phyloP scores from a whole-genome alignment of 768 basidiomycete species.

The Coprinellus micaceus region DNA sequence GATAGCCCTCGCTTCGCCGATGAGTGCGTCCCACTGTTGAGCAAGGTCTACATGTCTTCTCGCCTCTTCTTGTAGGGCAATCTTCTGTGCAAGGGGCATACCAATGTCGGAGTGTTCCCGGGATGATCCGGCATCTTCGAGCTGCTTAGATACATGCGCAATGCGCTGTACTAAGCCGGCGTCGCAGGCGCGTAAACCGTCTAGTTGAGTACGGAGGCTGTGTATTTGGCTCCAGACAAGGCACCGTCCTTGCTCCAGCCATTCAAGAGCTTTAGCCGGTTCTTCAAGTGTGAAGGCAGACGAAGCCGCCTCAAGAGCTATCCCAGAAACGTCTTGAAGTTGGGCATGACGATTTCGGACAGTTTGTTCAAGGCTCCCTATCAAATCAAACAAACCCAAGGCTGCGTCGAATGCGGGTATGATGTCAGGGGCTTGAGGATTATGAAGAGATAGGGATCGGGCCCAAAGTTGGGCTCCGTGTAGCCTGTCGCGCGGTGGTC shows the following conservation, averaged over 20 bases:
- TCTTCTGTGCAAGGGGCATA: neutral
- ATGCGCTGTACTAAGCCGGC: slow-evolving; percentile 18
- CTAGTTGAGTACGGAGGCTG: slow-evolving; percentile 18
- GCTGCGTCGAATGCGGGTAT: neutral
- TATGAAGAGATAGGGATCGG: neutral
- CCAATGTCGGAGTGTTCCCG: neutral
- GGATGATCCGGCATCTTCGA: neutral
- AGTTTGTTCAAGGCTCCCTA: slow-evolving; percentile 5
- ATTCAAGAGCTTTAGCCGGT: slow-evolving; percentile 12
- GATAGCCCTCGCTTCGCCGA: neutral
- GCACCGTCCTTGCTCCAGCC: slow-evolving; percentile 15
- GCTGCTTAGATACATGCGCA: neutral
- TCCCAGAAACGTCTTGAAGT: neutral
- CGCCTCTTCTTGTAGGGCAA: neutral
- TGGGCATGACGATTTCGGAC: neutral
- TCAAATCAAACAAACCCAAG: neutral
- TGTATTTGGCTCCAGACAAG: slow-evolving; percentile 20
- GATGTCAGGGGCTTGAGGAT: neutral
- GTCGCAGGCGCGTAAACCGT: slow-evolving; percentile 13
- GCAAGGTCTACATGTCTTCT: neutral
- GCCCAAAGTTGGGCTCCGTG: slow-evolving; percentile 11
- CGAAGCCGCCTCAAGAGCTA: slow-evolving; percentile 17
- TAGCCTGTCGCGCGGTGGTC: slow-evolving; percentile 6
- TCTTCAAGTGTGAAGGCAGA: slow-evolving; percentile 20
- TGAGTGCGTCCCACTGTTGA: neutral